These are phyloP conservation scores for Pythium biforme DNA, from an alignment of 352 stramenopile genomes.

Conservation along the genomic window DNA sequence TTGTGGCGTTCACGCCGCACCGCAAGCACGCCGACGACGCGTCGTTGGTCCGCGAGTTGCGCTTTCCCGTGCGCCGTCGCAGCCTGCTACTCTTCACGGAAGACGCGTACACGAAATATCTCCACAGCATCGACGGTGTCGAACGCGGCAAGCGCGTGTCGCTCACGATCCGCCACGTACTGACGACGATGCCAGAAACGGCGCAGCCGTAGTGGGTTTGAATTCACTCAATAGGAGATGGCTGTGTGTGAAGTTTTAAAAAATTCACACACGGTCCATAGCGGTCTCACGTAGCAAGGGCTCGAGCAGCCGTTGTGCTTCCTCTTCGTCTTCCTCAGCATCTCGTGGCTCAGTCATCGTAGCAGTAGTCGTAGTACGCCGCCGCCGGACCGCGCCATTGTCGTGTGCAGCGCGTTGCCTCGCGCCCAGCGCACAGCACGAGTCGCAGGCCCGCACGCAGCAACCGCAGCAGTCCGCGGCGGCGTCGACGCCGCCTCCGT, in stretches of 20 bases:
- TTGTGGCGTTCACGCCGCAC: conserved; percentile 61
- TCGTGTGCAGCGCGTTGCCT: too few relatives aligned
- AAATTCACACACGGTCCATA: conserved; percentile 1
- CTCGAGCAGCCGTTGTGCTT: not conserved
- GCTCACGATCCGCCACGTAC: conserved; percentile 33
- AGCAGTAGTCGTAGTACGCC: too few relatives aligned
- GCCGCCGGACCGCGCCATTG: too few relatives aligned
- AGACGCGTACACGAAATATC: conserved; percentile 31
- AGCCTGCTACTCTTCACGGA: conserved; percentile 31
- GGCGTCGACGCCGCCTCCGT: too few relatives aligned
- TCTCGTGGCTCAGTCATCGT: too few relatives aligned
- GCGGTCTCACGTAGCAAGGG: not conserved
- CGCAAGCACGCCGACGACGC: conserved; percentile 26
- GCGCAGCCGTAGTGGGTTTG: too few relatives aligned
- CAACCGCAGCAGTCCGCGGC: too few relatives aligned
- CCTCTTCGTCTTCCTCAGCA: not conserved
- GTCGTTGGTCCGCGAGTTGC: not conserved
- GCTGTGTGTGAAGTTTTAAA: too few relatives aligned
- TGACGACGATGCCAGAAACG: not conserved
- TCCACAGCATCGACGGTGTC: conserved; percentile 34
- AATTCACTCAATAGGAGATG: too few relatives aligned
- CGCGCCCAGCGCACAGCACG: too few relatives aligned
- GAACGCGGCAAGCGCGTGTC: conserved; percentile 26
- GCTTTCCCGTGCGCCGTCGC: conserved; percentile 20
- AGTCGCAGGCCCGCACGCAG: not conserved